Evolutionary conservation across 73 alveolate species (phyloP), one percentile per base, ranked within the genome.

Genomic region (Paramecium primaurelia): DNA sequence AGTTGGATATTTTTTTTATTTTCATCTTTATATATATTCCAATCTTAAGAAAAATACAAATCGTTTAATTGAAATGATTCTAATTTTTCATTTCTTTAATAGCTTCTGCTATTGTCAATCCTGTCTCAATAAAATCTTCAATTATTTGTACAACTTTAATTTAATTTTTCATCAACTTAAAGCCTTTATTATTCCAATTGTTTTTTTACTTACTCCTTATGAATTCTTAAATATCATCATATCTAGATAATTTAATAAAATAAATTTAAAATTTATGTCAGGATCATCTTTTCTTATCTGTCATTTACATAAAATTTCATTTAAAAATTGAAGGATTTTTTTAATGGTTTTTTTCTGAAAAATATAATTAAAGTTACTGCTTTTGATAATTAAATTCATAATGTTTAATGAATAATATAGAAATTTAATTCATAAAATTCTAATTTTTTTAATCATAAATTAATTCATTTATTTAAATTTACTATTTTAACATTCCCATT

Each of bases 61-160:
- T 25, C 71, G 49, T 64, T 71, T 68, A 9, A 89, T 47, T 20
- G 86, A 5, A 69, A 85, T 42, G 94, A 92, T 32, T 89, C 28
- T 45, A 45, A 18, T 89, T 69, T 40, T 89, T 45, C 58, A 89
- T 59, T 47, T 71, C 86, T 37, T 89, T 58, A 0, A 89, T 89
- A 0, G 49, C 71, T 22, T 49, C 84, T 45, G 42, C 32, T 32
- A 89, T 71, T 38, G 94, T 89, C n/a, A 89, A 34, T 71, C 94
- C 94, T n/a, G 92, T 89, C 28, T 89, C 94, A 12, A 89, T 83
- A 12, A 89, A 49, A 71, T 89, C 94, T 89, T 89, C 94, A 47
- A 89, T 86, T 25, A 89, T 73, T 20, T 71, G 83, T 28, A 86
- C 11, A 37, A 34, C 94, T 60, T 89, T 89, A 16, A 89, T 71